Base-by-base conservation (phyloP, 768 basidiomycete species). In the Lenzites betulinus region DNA sequence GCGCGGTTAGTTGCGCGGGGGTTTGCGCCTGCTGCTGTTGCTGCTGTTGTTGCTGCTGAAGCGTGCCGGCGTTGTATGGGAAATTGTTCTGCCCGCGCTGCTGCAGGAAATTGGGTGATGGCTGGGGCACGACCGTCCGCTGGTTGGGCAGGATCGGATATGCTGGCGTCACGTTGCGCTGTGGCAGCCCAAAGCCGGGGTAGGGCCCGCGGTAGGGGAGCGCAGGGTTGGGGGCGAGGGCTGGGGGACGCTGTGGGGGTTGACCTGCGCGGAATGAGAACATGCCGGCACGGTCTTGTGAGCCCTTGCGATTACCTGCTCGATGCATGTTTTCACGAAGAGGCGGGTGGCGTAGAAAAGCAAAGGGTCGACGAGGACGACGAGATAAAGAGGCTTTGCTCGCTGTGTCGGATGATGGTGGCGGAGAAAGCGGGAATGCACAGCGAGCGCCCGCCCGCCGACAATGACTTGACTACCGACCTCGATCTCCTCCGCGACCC, bases 231-330 rank as follows among this genome's bases (percentile, higher is more conserved):
- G 87, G 84, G 11, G 82, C 81, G 59, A 91, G 82, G 73, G 82
- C 89, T 64, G 90, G 89, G 51, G 90, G 89, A 73, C 90, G 81
- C 74, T 91, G 90, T 69, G 88, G 89, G 54, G 89, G 88, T 82
- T 90, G 90, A 69, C 89, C 88, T 91, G 72, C 61, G 62, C 61
- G 58, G 58, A 62, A 59, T 56, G 63, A 62, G 51, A 66, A 64
- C 66, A 66, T 54, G 54, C 60, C 53, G 56, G 51, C 36, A 18
- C 25, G 41, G 57, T 64, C 66, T 53, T 51, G 15, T 38, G 60
- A 54, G 58, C 60, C 49, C 50, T 48, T 55, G 63, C 58, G 61
- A 48, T 66, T 69, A 76, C 75, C 74, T 73, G 74, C 66, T 65
- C 74, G 72, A 66, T 75, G 75, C 75, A 75, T 75, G 43, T 59